A percentile compares a stretch with the other conserved stretches of the same genome.
These are phyloP conservation scores for Thalassiosira mediterranea DNA, from an alignment of 352 stramenopile genomes.

Conservation along the genomic window DNA sequence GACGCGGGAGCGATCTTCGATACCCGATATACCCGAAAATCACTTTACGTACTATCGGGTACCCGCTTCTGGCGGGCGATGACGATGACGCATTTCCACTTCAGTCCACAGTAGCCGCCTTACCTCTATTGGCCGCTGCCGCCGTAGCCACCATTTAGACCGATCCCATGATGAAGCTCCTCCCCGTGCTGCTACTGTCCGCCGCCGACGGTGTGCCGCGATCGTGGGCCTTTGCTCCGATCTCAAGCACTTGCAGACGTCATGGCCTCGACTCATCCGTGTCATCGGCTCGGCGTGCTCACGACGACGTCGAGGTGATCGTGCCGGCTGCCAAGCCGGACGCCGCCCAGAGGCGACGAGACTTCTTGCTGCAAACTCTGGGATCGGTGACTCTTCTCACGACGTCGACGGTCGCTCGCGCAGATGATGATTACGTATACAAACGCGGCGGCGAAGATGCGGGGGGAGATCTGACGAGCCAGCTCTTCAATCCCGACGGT, in stretches of 20 bases:
- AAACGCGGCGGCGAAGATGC: conserved; percentile 20
- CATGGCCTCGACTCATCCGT: neutral
- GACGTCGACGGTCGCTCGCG: conserved; percentile 7
- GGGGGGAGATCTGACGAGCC: conserved; percentile 54
- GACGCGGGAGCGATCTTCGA: neutral
- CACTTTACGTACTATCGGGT: neutral
- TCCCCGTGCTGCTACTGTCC: neutral
- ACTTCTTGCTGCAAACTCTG: conserved; percentile 34
- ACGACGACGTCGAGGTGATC: neutral
- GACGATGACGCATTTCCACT: neutral
- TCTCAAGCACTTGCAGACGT: neutral
- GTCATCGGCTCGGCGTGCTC: conserved; percentile 1
- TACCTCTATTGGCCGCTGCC: no score
- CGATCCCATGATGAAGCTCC: conserved; percentile 15
- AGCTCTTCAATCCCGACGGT: conserved; percentile 78
- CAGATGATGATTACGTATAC: conserved; percentile 39
- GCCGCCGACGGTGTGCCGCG: neutral
- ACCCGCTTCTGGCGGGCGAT: neutral
- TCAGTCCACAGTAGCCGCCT: neutral
- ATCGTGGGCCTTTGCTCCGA: conserved; percentile 15
- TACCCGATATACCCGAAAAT: neutral
- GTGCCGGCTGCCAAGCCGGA: neutral
- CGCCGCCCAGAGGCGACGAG: conserved; percentile 23
- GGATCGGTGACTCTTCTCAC: conserved; percentile 3
- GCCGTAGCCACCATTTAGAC: no score